Percentiles rank a stretch among this genome's conserved stretches.
Conservation (phyloP, 495 filamentous ascomycete species). For the Penicillium psychrofluorescens region DNA sequence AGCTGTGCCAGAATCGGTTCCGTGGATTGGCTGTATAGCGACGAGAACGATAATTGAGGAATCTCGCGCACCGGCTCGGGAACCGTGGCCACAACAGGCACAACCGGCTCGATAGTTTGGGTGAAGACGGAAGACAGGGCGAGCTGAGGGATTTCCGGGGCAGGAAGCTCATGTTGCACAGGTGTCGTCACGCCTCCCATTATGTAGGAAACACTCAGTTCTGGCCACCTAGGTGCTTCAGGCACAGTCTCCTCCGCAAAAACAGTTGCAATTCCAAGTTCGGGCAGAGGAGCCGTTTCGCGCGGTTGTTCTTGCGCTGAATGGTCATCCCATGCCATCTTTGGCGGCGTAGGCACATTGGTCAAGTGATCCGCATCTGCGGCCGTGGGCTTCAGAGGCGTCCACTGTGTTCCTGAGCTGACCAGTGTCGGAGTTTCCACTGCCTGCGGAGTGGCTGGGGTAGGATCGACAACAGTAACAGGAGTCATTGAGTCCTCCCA, state of each 20-base stretch:
- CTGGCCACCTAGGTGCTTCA: conserved; percentile 17
- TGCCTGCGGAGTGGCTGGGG: conserved; percentile 10
- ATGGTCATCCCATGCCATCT: conserved; percentile 32
- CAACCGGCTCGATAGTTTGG: conserved; percentile 24
- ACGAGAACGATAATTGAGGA: conserved; percentile 19
- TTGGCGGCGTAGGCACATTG: conserved; percentile 30
- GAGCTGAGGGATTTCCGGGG: conserved; percentile 16
- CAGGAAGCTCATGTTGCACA: conserved; percentile 13
- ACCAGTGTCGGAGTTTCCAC: conserved; percentile 16
- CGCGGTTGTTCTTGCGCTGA: conserved; percentile 6
- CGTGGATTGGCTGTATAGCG: conserved; percentile 13
- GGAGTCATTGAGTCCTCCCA: conserved; percentile 32
- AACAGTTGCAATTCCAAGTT: conserved; percentile 26
- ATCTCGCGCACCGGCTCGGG: conserved; percentile 12
- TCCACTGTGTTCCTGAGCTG: conserved; percentile 32
- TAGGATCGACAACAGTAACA: conserved; percentile 5
- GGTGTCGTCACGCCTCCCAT: conserved; percentile 24
- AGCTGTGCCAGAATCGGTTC: conserved; percentile 13
- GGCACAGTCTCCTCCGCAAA: conserved; percentile 33
- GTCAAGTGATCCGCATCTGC: conserved; percentile 21
- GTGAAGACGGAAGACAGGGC: conserved; percentile 22
- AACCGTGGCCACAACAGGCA: conserved; percentile 15
- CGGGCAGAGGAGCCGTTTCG: conserved; percentile 10
- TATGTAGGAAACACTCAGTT: conserved; percentile 26
- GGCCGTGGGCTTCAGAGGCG: conserved; percentile 18